Conservation (phyloP, 192 early-diverging fungal species). For the Diversispora epigaea region DNA sequence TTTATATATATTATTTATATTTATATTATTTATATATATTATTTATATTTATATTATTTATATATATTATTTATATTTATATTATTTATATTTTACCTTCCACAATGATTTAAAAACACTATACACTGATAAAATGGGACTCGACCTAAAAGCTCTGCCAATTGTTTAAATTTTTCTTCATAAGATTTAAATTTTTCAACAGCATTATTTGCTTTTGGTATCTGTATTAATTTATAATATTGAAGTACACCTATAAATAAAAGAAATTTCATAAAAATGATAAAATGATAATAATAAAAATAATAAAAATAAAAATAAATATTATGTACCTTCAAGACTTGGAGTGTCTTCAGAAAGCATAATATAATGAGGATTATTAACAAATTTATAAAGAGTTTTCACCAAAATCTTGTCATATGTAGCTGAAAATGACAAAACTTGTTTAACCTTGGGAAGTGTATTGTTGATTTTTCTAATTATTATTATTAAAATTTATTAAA, state of each 20-base stretch:
- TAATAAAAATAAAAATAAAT: not conserved
- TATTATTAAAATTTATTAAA: not conserved
- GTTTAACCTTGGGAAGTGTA: conserved; percentile 45
- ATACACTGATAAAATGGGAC: conserved; percentile 63
- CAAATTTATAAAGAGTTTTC: conserved; percentile 37
- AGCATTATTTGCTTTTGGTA: conserved; percentile 29
- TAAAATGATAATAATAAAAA: not conserved
- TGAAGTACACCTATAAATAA: conserved; percentile 48
- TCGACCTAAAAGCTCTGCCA: conserved; percentile 44
- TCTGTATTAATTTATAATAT: conserved; percentile 41
- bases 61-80: too few species aligned
- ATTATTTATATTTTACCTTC: conserved; percentile 16
- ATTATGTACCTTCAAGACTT: conserved; percentile 47
- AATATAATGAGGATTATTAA: conserved; percentile 51
- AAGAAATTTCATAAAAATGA: not conserved
- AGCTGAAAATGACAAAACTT: conserved; percentile 60
- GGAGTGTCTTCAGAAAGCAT: conserved; percentile 51
- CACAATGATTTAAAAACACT: conserved; percentile 57
- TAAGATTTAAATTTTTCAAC: conserved; percentile 39
- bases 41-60: not conserved
- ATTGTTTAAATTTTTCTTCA: conserved; percentile 49
- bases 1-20: not conserved
- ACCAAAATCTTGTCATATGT: conserved; percentile 55
- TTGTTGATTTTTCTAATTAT: conserved; percentile 40
- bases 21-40: not conserved